Evolutionary conservation across 2,329 filamentous ascomycete species (phyloP), one percentile per base, ranked within the genome.

Genomic region (Cordyceps cicadae): DNA sequence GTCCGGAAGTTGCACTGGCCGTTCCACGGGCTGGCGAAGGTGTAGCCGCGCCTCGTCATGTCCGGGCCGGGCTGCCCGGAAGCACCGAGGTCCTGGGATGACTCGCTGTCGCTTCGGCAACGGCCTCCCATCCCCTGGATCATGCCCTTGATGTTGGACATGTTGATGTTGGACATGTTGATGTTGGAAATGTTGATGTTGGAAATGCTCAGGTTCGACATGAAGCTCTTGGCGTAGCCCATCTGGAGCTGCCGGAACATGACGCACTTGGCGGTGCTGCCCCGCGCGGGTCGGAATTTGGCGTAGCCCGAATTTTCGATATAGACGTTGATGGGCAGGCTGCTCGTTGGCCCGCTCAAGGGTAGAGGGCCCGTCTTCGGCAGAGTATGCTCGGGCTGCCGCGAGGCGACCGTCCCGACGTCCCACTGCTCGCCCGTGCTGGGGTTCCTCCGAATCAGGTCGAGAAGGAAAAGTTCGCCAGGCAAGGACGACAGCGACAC

Each of bases 1-100:
- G 92, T 94, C 17, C 84, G 80, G 72, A 97, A 97, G 63, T 92
- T 89, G 74, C 93, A 97, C 48, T 83, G 82, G 17, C 90, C 89
- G 63, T 90, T 86, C 93, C 93, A 97, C 0, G 92, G 92, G 48
- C 89, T 94, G 21, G 79, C 76, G 70, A 97, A 97, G 1, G 85
- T 82, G 72, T 95, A 96, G 19, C 86, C 88, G 37, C 81, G 80
- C 0, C 85, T 79, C 59, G 77, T 82, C 63, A 79, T 75, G 19
- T 75, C 80, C 0, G 77, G 76, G 0, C 76, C 76, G 0, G 79
- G 77, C 1, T 75, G 71, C 32, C 63, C 57, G 5, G 29, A 53
- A 67, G 5, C 7, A 51, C 29, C 11, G 34, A 26, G 17, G 6
- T 61, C 53, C n/a, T 51, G 53, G 2, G 53, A 57, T 14, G 64